Percentiles rank a stretch among this genome's conserved stretches.
Evolutionary conservation across 371 early-diverging fungal genomes (phyloP).

Genomic region (Blakeslea trispora): DNA sequence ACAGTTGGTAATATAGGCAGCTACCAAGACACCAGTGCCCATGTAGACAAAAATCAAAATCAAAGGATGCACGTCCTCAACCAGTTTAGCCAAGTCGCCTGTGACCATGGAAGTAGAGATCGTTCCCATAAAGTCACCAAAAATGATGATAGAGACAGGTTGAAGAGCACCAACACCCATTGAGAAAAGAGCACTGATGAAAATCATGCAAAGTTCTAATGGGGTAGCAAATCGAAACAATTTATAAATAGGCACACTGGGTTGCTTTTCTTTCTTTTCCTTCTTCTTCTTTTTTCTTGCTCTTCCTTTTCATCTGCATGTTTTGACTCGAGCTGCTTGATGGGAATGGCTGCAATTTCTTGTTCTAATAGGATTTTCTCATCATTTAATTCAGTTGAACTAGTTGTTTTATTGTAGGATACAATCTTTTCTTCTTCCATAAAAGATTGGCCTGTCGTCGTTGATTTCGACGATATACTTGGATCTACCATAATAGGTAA

Average conservation of each 20-base stretch:
- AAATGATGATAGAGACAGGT: slow-evolving; percentile 43
- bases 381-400: slow-evolving; percentile 6
- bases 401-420: neutral
- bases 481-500: slow-evolving; percentile 8
- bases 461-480: slow-evolving; percentile 27
- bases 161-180: slow-evolving; percentile 41
- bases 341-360: slow-evolving; percentile 27
- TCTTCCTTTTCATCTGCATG: slow-evolving; percentile 5
- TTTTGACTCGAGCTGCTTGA: slow-evolving; percentile 14
- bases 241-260: slow-evolving; percentile 29
- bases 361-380: slow-evolving; percentile 19
- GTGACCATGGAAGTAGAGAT: slow-evolving; percentile 14
- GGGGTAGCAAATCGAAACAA: slow-evolving; percentile 42
- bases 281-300: slow-evolving; percentile 26
- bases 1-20: slow-evolving; percentile 37
- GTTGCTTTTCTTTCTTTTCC: slow-evolving; percentile 44
- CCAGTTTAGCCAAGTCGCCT: slow-evolving; percentile 13
- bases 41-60: slow-evolving; percentile 50
- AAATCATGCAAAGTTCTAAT: slow-evolving; percentile 27
- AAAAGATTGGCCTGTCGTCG: slow-evolving; percentile 26
- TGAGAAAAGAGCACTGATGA: slow-evolving; percentile 26
- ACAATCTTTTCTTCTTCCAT: slow-evolving; percentile 13
- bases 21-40: slow-evolving; percentile 43
- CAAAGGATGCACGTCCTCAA: slow-evolving; percentile 16
- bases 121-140: slow-evolving; percentile 42